Evolutionary conservation across 148 eudicot species (phyloP), one percentile per base, ranked within the genome.

Genomic region (Diospyros lotus): DNA sequence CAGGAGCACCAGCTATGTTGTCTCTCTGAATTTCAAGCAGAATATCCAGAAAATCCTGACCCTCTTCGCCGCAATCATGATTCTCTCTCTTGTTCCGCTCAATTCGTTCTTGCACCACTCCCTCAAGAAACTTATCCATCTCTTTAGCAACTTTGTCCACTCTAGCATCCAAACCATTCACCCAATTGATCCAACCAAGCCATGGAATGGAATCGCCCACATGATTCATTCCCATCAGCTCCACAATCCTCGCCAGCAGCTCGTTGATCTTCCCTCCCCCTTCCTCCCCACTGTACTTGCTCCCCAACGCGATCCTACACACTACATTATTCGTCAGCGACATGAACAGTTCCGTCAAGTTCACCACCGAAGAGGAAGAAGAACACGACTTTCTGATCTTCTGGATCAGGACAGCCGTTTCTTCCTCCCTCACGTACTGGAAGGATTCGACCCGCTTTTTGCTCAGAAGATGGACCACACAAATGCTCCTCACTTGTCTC

Each of bases 61-160:
- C 4, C 3, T 15, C 38, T 9, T 48, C 71, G 2, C 42, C 41
- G 8, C 51, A 42, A 48, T 28, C 43, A 18, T 9, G 7, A 6
- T 9, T 51, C 58, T 17, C 72, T 2, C 17, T 64, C 14, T 43
- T 10, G n/a, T 8, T 0, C 2, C 43, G 58, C 9, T 48, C 72
- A 15, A 69, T 12, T 2, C 15, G 72, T n/a, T 69, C 72, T 52
- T 51, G 59, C 3, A 69, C 41, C 12, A 69, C 43, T 14, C 59
- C 72, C 72, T 69, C 72, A 44, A 69, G 40, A 10, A 69, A 69
- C 38, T 69, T 59, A 69, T 69, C 72, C 3, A 38, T 3, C 58
- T 52, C 72, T 52, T 38, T 69, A 2, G 43, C 43, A 48, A 69
- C 72, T 52, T 39, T 52, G 18, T 69, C 58, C 41, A 51, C 59